These are phyloP conservation scores for Clonostachys solani DNA, from an alignment of 2,329 filamentous ascomycete genomes.

Conservation along the genomic window DNA sequence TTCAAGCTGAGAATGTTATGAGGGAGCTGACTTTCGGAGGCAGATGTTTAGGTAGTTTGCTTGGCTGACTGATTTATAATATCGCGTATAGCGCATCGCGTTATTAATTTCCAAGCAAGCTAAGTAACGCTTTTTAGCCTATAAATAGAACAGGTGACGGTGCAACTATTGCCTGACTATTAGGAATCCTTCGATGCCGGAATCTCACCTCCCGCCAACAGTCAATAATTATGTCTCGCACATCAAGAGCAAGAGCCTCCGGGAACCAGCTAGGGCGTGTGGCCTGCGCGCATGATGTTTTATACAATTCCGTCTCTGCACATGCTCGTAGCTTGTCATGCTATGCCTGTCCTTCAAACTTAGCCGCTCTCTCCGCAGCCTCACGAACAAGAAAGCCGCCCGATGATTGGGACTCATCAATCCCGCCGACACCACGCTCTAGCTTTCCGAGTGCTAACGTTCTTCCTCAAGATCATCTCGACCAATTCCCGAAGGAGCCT, in stretches of 20 bases:
- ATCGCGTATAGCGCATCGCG: too few relatives aligned
- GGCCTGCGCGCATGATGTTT: neutral
- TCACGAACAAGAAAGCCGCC: neutral
- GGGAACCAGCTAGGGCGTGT: neutral
- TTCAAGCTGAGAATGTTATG: too few relatives aligned
- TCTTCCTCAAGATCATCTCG: neutral
- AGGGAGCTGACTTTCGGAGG: too few relatives aligned
- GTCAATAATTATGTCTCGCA: neutral
- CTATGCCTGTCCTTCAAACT: neutral
- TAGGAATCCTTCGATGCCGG: too few relatives aligned
- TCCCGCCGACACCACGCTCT: neutral
- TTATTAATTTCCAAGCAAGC: too few relatives aligned
- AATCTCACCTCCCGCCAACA: too few relatives aligned
- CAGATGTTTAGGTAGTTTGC: too few relatives aligned
- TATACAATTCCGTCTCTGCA: neutral
- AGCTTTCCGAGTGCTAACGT: neutral
- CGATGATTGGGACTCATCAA: neutral
- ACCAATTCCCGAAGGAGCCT: neutral
- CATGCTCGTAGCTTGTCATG: neutral
- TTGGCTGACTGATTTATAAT: too few relatives aligned
- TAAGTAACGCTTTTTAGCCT: too few relatives aligned
- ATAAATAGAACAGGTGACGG: too few relatives aligned
- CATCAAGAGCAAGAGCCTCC: neutral
- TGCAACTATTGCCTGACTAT: too few relatives aligned
- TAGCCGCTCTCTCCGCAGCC: neutral